Base-by-base conservation (phyloP, 2,329 filamentous ascomycete species). In the Curvularia sp. region DNA sequence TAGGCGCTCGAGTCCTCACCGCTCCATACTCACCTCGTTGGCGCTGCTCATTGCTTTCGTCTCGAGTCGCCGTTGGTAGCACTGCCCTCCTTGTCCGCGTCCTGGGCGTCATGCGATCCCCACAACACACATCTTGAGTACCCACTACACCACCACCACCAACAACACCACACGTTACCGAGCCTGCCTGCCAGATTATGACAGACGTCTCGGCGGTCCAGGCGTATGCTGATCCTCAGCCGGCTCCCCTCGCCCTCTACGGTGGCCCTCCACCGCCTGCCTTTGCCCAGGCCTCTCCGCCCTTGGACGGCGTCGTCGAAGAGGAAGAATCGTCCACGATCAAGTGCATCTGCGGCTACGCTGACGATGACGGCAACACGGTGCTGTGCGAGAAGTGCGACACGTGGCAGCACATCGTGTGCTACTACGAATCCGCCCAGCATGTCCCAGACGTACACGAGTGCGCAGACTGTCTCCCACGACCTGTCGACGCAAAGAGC, bases 401-500 rank as follows among this genome's bases (percentile, higher is more conserved):
- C 76, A 95, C 93, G 49, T 99, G 95, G 95, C 95, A 99, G 80
- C 95, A 99, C 79, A 96, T 97, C 71, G 89, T 93, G 75, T 99
- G 95, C 80, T 98, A 96, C 80, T 98, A 98, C 76, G 91, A 92
- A 69, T 85, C 87, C 74, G 85, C 77, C 57, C 88, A 77, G 84
- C 91, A 83, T 84, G 90, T 80, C 79, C 93, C 77, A 78, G 89
- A 82, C 71, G 84, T 91, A 56, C 94, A 99, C 81, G 92, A 89
- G 55, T 99, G 95, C 80, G 87, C 88, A 70, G 92, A 97, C 69
- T 99, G 95, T 81, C 87, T 90, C 60, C 93, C 93, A 18, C 86
- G 93, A 62, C 79, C 81, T 48, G 79, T 97, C 69, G 90, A 98
- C 75, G 82, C 83, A 50, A 86, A 89, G 72, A 85, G 87, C 70